These are phyloP conservation scores for Paracamarosporium sp. DNA, from an alignment of 2,329 filamentous ascomycete species.

Conservation along the genomic window DNA sequence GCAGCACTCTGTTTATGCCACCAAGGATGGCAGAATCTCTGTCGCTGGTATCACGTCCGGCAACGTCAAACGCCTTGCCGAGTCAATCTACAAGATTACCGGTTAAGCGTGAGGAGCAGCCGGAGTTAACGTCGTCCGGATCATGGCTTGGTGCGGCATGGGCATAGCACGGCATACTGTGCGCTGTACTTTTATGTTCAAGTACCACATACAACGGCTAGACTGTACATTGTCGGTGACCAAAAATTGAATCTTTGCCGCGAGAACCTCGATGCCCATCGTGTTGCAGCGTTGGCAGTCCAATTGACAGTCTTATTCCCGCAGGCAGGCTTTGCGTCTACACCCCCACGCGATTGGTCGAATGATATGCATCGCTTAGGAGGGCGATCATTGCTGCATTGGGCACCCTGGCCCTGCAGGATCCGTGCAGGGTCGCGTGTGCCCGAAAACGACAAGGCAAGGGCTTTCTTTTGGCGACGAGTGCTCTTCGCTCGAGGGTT, in stretches of 20 bases:
- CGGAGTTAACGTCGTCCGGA: not conserved
- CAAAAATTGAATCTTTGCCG: slow-evolving; percentile 1
- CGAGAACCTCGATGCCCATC: not conserved
- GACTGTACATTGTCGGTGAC: slow-evolving; percentile 14
- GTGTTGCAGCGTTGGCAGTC: too few species aligned
- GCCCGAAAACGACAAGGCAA: not conserved
- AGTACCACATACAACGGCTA: slow-evolving; percentile 11
- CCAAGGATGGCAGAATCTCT: slow-evolving; percentile 87
- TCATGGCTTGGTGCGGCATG: slow-evolving; percentile 15
- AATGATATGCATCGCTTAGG: not conserved
- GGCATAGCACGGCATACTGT: slow-evolving; percentile 26
- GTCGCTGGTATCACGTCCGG: slow-evolving; percentile 82
- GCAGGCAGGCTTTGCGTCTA: not conserved
- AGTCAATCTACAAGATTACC: slow-evolving; percentile 85
- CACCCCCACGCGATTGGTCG: slow-evolving; percentile 3
- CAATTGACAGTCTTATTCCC: not conserved
- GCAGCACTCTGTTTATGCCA: slow-evolving; percentile 92
- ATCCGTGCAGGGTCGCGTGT: slow-evolving; percentile 12
- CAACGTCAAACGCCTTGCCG: slow-evolving; percentile 80
- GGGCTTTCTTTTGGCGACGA: too few species aligned
- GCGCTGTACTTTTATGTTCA: slow-evolving; percentile 28
- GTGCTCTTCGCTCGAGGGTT: too few species aligned
- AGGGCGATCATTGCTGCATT: slow-evolving; percentile 11
- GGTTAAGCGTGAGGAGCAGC: slow-evolving; percentile 50
- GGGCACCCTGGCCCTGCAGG: slow-evolving; percentile 2